A percentile compares a stretch with the other conserved stretches of the same genome.
Evolutionary conservation across 2,329 filamentous ascomycete species (phyloP).

Genomic region (Simplicillium aogashimaense): DNA sequence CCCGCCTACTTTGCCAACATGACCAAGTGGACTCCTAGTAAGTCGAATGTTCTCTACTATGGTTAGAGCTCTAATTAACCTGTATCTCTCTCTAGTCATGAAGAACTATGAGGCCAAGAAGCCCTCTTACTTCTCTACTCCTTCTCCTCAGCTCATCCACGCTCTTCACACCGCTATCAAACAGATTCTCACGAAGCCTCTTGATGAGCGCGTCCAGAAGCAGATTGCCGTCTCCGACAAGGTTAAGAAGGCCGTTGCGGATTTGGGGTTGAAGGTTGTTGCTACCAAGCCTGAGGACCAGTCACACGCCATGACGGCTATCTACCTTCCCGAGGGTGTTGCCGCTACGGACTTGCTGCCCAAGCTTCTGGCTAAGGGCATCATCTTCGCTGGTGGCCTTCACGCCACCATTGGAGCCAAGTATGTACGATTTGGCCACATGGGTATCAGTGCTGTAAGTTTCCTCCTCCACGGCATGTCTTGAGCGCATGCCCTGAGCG

Average conservation of each 20-base stretch:
- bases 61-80: background rate
- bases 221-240: conserved; percentile 73
- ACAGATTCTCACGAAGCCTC: conserved; percentile 72
- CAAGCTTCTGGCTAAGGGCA: conserved; percentile 72
- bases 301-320: conserved; percentile 95
- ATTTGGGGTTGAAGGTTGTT: conserved; percentile 79
- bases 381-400: conserved; percentile 89
- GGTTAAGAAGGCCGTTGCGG: conserved; percentile 74
- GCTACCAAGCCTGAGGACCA: conserved; percentile 81
- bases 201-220: conserved; percentile 72
- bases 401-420: conserved; percentile 91
- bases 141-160: conserved; percentile 85
- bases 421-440: conserved; percentile 95
- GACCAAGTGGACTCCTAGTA: conserved; percentile 93
- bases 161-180: conserved; percentile 82
- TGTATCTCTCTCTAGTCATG: conserved; percentile 56
- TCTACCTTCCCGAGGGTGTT: conserved; percentile 82
- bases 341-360: conserved; percentile 76
- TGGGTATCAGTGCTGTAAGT: conserved; percentile 83
- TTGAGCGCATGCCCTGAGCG: background rate
- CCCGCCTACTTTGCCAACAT: conserved; percentile 90
- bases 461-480: background rate
- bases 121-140: conserved; percentile 94
- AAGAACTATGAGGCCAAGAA: conserved; percentile 98
- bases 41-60: conserved; percentile 16